Percentiles rank a stretch among this genome's conserved stretches.
Evolutionary conservation across 441 rosid genomes (phyloP).

Genomic region (Adansonia rubrostipa): DNA sequence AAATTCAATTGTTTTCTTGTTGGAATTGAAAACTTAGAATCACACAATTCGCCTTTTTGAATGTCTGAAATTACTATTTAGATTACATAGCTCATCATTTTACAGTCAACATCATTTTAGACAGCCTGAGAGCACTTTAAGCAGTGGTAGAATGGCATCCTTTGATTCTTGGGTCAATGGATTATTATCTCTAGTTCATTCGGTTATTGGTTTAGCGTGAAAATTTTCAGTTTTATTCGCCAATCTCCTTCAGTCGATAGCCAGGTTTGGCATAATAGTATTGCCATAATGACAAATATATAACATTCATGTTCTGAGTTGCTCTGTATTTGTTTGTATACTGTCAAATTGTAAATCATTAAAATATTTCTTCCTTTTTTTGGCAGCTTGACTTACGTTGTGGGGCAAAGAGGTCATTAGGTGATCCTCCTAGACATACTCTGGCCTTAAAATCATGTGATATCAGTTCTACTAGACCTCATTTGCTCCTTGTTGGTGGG

Average conservation of each 20-base stretch:
- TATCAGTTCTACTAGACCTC: constrained; percentile 91
- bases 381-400: constrained; percentile 90
- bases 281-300: too few species aligned
- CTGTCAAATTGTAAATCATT: background rate
- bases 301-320: background rate
- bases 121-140: background rate
- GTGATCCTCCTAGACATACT: constrained; percentile 86
- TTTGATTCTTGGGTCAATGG: constrained; percentile 17
- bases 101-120: background rate
- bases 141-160: background rate
- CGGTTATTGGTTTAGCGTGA: background rate
- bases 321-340: background rate
- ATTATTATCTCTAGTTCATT: background rate
- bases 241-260: background rate
- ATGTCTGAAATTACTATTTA: background rate
- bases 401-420: constrained; percentile 86
- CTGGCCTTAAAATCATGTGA: constrained; percentile 90
- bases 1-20: background rate
- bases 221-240: background rate
- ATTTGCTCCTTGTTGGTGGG: constrained; percentile 96
- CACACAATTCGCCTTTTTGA: background rate
- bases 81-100: background rate
- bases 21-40: constrained; percentile 6
- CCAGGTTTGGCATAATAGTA: background rate
- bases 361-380: constrained; percentile 1